These are phyloP conservation scores for Rhinocladiella mackenziei DNA, from an alignment of 2,329 filamentous ascomycete genomes.

Conservation along the genomic window DNA sequence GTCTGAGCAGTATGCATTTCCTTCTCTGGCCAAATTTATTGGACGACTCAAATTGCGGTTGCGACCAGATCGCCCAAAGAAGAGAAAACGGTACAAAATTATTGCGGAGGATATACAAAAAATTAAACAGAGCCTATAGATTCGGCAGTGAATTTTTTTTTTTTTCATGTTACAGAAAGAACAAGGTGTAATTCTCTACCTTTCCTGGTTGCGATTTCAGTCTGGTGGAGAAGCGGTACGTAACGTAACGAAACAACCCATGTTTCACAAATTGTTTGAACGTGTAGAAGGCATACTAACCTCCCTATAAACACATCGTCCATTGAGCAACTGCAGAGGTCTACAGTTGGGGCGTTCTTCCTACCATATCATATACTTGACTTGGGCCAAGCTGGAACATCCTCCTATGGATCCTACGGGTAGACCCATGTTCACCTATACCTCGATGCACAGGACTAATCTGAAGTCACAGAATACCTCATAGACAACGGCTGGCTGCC, in stretches of 20 bases:
- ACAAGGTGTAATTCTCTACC: too few relatives aligned
- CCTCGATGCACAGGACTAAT: not conserved
- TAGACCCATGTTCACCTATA: not conserved
- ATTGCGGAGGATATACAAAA: slow-evolving; percentile 61
- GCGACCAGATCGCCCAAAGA: slow-evolving; percentile 60
- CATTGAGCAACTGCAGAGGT: not conserved
- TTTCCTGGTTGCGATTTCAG: not conserved
- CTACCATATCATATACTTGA: too few relatives aligned
- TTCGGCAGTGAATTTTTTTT: too few relatives aligned
- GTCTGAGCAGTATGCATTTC: slow-evolving; percentile 68
- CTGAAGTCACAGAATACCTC: slow-evolving; percentile 36
- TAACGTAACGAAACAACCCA: too few relatives aligned
- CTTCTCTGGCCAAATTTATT: slow-evolving; percentile 62
- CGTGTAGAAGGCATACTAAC: not conserved
- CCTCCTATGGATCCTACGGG: slow-evolving; percentile 9
- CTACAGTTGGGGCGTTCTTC: too few relatives aligned
- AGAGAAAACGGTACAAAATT: slow-evolving; percentile 82
- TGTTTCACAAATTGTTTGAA: too few relatives aligned
- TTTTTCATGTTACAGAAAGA: too few relatives aligned
- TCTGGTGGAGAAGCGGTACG: too few relatives aligned
- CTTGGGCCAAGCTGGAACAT: too few relatives aligned
- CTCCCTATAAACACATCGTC: not conserved
- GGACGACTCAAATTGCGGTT: slow-evolving; percentile 59
- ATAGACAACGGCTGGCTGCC: slow-evolving; percentile 65
- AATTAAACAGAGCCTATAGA: slow-evolving; percentile 37